Base-by-base conservation (phyloP, 306 rosid species). In the Vigna unguiculata region DNA sequence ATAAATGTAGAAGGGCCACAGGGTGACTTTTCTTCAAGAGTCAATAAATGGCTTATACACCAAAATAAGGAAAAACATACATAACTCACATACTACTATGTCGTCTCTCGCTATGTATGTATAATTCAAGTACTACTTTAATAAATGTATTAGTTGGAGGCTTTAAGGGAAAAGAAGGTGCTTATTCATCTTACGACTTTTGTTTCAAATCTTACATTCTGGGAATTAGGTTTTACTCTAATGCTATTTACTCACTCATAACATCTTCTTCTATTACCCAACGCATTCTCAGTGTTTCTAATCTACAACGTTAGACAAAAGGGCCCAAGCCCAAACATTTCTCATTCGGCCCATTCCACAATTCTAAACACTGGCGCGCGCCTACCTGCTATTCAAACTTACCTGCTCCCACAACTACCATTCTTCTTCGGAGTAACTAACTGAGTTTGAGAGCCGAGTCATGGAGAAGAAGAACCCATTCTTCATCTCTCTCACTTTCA, bases 371-470 rank as follows among this genome's bases (percentile, higher is more conserved):
- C 38, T 28, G 77, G 84, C 78, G 79, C 58, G 84, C 78, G 76
- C 58, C 9, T 53, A 61, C 71, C 87, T 84, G 71, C 83, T 77
- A 83, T 81, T 90, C 95, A 88, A 86, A 87, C 48, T 75, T 78
- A 49, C 12, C 85, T 72, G 54, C 58, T 36, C 38, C 10, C 66
- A 5, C 10, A 89, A 82, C 95, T 81, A 88, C 92, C 90, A 81
- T 78, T 85, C 90, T 77, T 46, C 14, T 52, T 74, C 34, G 2
- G 16, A 36, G 75, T 32, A 74, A 14, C 76, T 22, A 9, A 69
- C 85, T 11, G 82, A 71, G 76, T 69, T 57, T 58, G 13, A 40
- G 57, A 28, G 77, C 85, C 72, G 76, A 83, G 66, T 76, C 77
- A 70, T 69, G 73, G 72, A 52, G 49, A 17, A 58, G 19, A 59